A percentile compares a stretch with the other conserved stretches of the same genome.
Evolutionary conservation across 139 green algal species (phyloP).

Genomic region (Mesotaenium endlicherianum): DNA sequence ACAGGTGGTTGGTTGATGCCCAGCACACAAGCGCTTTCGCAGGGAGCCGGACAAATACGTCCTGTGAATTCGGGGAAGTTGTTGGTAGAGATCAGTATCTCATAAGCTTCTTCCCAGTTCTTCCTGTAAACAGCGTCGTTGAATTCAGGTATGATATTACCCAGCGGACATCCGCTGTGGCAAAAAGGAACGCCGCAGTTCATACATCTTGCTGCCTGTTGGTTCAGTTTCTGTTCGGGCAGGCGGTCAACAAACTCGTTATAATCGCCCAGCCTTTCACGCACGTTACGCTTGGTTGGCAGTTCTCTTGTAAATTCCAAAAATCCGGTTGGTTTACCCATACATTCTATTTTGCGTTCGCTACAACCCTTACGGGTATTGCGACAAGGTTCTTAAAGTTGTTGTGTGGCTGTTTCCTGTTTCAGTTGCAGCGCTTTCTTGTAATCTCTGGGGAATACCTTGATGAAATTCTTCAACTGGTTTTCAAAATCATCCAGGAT

Average conservation of each 20-base stretch:
- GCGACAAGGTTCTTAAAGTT: conserved; percentile 61
- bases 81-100: conserved; percentile 90
- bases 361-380: no score
- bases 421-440: conserved; percentile 44
- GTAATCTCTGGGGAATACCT: conserved; percentile 61
- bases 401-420: conserved; percentile 5
- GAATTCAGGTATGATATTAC: conserved; percentile 94
- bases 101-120: conserved; percentile 78
- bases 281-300: conserved; percentile 77
- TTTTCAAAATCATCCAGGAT: conserved; percentile 44
- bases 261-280: conserved; percentile 86
- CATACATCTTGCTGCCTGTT: conserved; percentile 89
- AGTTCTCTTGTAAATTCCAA: conserved; percentile 79
- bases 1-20: conserved; percentile 94
- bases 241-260: conserved; percentile 82
- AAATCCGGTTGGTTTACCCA: no score
- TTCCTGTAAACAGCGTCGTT: conserved; percentile 90
- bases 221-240: no score
- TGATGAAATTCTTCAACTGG: conserved; percentile 48
- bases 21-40: conserved; percentile 88
- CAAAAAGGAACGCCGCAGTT: conserved; percentile 93
- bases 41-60: conserved; percentile 85
- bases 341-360: no score
- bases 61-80: conserved; percentile 97
- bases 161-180: conserved; percentile 84